These are phyloP conservation scores for Mycena alexandri DNA, from an alignment of 768 basidiomycete species.

Conservation along the genomic window DNA sequence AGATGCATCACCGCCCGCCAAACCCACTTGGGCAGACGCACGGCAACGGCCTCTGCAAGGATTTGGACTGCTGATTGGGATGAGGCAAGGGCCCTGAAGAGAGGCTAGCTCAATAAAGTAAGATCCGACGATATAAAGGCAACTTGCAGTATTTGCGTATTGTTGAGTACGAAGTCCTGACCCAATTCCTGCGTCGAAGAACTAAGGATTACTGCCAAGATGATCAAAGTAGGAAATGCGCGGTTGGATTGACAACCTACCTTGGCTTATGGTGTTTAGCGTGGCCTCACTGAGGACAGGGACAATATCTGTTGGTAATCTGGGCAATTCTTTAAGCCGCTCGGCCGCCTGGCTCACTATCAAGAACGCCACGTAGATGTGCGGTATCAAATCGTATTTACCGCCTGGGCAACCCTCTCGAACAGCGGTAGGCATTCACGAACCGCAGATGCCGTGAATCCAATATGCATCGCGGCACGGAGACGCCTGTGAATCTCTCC, in stretches of 20 bases:
- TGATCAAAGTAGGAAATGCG: neutral
- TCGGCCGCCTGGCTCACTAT: neutral
- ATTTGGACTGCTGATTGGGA: slow-evolving; percentile 18
- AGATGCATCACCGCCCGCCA: slow-evolving; percentile 3
- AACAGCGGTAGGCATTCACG: slow-evolving; percentile 5
- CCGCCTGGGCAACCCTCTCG: neutral
- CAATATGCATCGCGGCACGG: slow-evolving; percentile 7
- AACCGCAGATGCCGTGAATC: slow-evolving; percentile 7
- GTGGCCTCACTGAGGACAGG: slow-evolving; percentile 8
- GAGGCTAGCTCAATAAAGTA: neutral
- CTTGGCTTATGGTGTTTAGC: slow-evolving; percentile 3
- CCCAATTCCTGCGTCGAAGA: slow-evolving; percentile 11
- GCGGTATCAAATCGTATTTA: neutral
- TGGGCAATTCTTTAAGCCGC: slow-evolving; percentile 1
- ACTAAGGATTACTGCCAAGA: neutral
- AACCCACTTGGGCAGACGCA: slow-evolving; percentile 4
- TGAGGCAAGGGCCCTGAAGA: neutral
- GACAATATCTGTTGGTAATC: neutral
- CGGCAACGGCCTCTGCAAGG: neutral
- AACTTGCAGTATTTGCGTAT: slow-evolving; percentile 4
- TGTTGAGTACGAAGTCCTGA: slow-evolving; percentile 7
- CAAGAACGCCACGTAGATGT: neutral
- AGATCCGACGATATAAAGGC: neutral
- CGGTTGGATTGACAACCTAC: slow-evolving; percentile 6
- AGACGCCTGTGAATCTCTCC: slow-evolving; percentile 4